Evolutionary conservation across 306 rosid genomes (phyloP).

Genomic region (Prunus campanulata): DNA sequence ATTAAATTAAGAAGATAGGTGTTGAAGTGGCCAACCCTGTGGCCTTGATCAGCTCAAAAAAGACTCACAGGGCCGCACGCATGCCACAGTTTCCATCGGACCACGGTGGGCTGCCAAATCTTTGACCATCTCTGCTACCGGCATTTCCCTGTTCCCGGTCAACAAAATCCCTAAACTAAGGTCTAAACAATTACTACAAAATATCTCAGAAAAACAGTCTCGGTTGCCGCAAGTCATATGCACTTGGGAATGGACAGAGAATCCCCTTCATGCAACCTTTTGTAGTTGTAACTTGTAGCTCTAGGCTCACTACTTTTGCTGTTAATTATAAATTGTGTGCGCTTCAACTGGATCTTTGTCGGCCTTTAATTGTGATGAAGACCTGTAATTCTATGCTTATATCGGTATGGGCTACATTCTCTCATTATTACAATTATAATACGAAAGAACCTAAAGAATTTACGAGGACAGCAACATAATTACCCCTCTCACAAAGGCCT

Average conservation of each 20-base stretch:
- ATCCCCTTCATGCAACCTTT: neutral
- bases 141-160: neutral
- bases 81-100: constrained; percentile 29
- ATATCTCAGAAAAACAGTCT: neutral
- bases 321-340: no score
- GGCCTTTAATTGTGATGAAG: no score
- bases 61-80: constrained; percentile 23
- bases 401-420: no score
- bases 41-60: constrained; percentile 52
- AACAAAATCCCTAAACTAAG: neutral
- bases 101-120: constrained; percentile 23
- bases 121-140: constrained; percentile 22
- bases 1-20: constrained; percentile 20
- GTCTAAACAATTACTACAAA: no score
- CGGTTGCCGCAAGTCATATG: neutral
- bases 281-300: neutral
- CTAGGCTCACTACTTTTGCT: neutral
- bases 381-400: no score
- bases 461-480: no score
- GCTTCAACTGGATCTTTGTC: no score
- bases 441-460: no score
- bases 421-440: no score
- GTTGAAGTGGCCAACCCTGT: constrained; percentile 55
- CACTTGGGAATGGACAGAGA: constrained; percentile 5
- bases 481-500: no score